These are phyloP conservation scores for Candida fluviatilis DNA, from an alignment of 805 yeast species.

Conservation along the genomic window DNA sequence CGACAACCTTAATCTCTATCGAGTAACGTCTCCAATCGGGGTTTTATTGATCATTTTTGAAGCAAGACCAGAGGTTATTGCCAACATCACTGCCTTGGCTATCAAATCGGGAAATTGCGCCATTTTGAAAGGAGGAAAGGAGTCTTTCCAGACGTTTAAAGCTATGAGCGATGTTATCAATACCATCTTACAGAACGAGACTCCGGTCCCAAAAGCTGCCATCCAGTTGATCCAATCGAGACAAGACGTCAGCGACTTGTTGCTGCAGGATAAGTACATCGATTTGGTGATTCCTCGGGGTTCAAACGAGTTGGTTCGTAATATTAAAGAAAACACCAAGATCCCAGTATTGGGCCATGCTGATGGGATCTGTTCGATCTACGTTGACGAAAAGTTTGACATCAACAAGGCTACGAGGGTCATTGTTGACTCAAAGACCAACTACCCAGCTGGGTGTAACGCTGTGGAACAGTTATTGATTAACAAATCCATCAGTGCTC, in stretches of 20 bases:
- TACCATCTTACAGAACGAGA: constrained; percentile 48
- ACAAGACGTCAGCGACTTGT: constrained; percentile 80
- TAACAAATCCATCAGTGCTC: constrained; percentile 38
- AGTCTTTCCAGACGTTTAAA: constrained; percentile 78
- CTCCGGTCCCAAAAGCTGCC: constrained; percentile 76
- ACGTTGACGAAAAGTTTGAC: constrained; percentile 75
- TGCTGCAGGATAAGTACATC: constrained; percentile 82
- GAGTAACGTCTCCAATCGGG: constrained; percentile 93
- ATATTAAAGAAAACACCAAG: constrained; percentile 81
- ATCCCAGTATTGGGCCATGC: constrained; percentile 99
- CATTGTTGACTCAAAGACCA: constrained; percentile 83
- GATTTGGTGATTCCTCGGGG: constrained; percentile 98
- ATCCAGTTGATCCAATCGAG: constrained; percentile 86
- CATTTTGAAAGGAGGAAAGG: constrained; percentile 96
- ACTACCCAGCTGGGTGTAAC: constrained; percentile 99
- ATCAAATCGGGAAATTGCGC: constrained; percentile 97
- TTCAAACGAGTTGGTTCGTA: constrained; percentile 85
- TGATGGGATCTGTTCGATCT: constrained; percentile 93
- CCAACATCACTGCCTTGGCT: constrained; percentile 93
- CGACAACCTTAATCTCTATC: constrained; percentile 77
- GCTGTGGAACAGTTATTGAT: constrained; percentile 87
- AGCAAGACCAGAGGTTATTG: constrained; percentile 97
- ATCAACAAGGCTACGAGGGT: constrained; percentile 71
- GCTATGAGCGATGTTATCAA: constrained; percentile 73
- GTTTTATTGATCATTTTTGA: constrained; percentile 90